Conservation (phyloP, 1,139 yeast genomes). For the Meyerozyma athensensis region DNA sequence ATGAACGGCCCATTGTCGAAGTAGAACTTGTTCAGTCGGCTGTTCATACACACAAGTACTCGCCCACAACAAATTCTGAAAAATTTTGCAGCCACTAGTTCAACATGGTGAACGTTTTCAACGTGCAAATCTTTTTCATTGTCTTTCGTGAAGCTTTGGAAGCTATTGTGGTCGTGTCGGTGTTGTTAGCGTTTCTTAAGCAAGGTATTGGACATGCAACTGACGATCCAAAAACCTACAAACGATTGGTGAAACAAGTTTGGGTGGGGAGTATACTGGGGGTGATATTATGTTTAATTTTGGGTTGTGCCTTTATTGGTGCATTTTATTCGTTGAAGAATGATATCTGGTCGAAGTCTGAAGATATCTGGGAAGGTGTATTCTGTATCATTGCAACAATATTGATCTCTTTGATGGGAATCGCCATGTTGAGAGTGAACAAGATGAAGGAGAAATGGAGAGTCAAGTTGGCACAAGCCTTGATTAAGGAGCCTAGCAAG, state of each 20-base stretch:
- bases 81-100: conserved; percentile 1
- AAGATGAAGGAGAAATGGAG: conserved; percentile 48
- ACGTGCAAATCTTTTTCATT: conserved; percentile 69
- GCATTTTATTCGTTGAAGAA: conserved; percentile 21
- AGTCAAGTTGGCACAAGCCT: conserved; percentile 42
- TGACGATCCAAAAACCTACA: conserved; percentile 51
- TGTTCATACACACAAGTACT: too few relatives aligned
- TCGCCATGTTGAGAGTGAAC: conserved; percentile 25
- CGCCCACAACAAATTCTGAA: too few relatives aligned
- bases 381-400: conserved; percentile 22
- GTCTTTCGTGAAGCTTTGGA: conserved; percentile 88
- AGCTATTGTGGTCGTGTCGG: conserved; percentile 86
- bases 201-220: conserved; percentile 65
- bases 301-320: conserved; percentile 22
- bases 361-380: conserved; percentile 25
- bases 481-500: conserved; percentile 14
- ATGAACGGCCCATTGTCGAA: too few relatives aligned
- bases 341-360: conserved; percentile 21
- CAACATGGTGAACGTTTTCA: conserved; percentile 41
- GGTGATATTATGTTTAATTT: conserved; percentile 18
- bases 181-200: conserved; percentile 80
- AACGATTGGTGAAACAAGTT: conserved; percentile 41
- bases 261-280: conserved; percentile 24
- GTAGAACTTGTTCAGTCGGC: too few relatives aligned
- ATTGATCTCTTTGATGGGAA: conserved; percentile 25